These are phyloP conservation scores for Thalia dealbata DNA, from an alignment of 176 grass and related monocot genomes.

Conservation along the genomic window DNA sequence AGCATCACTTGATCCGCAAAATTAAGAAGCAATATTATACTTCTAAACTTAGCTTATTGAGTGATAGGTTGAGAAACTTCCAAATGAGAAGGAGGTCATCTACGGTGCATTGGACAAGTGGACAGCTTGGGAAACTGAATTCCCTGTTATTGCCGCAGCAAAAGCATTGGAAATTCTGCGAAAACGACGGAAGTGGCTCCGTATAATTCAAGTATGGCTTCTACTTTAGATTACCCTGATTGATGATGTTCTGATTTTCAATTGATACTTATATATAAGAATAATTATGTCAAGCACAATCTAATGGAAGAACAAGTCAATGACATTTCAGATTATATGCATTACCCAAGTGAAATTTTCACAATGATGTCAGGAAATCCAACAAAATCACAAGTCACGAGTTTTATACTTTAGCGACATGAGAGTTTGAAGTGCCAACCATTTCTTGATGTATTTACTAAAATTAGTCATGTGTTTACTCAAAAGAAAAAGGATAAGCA, in stretches of 20 bases:
- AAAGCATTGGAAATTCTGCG: constrained; percentile 75
- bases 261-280: not conserved
- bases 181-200: constrained; percentile 49
- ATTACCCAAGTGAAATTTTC: not conserved
- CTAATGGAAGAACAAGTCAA: not conserved
- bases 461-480: not conserved
- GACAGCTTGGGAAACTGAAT: constrained; percentile 77
- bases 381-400: too few relatives aligned
- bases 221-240: not conserved
- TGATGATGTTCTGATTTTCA: not conserved
- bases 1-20: not conserved
- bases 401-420: too few relatives aligned
- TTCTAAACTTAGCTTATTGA: constrained; percentile 12
- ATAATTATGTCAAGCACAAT: not conserved
- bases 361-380: too few relatives aligned
- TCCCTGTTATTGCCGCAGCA: constrained; percentile 60
- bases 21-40: too few relatives aligned
- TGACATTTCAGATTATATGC: not conserved
- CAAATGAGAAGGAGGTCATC: constrained; percentile 63
- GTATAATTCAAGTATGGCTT: constrained; percentile 60
- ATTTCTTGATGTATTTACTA: too few relatives aligned
- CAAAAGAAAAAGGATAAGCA: too few relatives aligned
- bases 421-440: too few relatives aligned
- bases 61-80: constrained; percentile 58
- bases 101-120: constrained; percentile 81